Base-by-base conservation (phyloP, 768 basidiomycete species). In the Tephrocybe sp. region DNA sequence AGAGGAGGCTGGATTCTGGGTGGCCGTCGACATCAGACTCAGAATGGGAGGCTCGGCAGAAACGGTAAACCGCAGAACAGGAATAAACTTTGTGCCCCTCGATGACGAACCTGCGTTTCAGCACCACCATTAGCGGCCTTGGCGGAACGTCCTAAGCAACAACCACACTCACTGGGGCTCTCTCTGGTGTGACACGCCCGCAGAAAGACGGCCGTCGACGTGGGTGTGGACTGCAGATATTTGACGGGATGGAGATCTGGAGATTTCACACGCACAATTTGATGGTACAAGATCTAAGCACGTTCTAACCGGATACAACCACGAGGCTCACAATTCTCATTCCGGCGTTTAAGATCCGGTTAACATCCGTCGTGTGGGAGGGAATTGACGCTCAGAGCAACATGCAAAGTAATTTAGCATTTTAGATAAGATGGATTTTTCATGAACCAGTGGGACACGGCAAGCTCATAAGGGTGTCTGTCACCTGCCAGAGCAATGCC, bases 11-110 rank as follows among this genome's bases (percentile, higher is more conserved):
- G 49, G 26, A 30, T 42, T 49, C 15, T 47, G 53, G 17, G 53
- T 45, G 40, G 56, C 50, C 33, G 55, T 49, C 33, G 55, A 25
- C 58, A 59, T 59, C 20, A 23, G n/a, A n/a, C n/a, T 34, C 20
- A 41, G 33, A 12, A 25, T 14, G 25, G 20, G 7, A 21, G 1
- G 23, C 28, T 4, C 15, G 15, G 34, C 15, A 36, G 4, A 14
- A 12, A 6, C 12, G 5, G 7, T 5, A 30, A 5, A 6, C 28
- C 28, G 7, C 12, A 12, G 12, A 12, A 30, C 28, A 5, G 12
- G 28, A 30, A 30, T 12, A 30, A 12, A 12, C 12, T 30, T 34
- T 38, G 52, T 30, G 28, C 28, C 45, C 33, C 36, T 45, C 50
- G 14, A 47, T 38, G 32, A 36, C 51, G 51, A 42, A 42, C 51